Conservation (phyloP, 2,329 filamentous ascomycete genomes). For the Colletotrichum agaves region DNA sequence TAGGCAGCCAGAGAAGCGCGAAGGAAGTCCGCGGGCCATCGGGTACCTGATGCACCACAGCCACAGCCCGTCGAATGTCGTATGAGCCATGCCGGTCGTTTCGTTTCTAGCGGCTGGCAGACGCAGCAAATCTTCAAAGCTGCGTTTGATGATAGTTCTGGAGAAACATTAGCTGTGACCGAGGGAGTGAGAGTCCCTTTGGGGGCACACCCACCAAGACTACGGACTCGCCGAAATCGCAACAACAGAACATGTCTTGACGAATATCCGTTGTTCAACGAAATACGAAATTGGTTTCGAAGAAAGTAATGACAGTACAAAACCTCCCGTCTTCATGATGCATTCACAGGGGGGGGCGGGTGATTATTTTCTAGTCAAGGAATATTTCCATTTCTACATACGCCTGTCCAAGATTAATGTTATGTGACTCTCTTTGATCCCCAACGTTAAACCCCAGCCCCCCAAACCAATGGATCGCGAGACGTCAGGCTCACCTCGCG, state of each 20-base stretch:
- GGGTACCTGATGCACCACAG: not conserved
- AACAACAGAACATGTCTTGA: no score
- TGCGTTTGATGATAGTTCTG: no score
- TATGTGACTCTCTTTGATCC: not conserved
- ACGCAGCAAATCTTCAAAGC: not conserved
- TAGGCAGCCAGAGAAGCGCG: not conserved
- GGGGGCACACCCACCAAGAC: no score
- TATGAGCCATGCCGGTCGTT: not conserved
- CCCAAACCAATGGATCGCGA: constrained; percentile 8
- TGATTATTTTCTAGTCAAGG: not conserved
- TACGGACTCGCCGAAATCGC: no score
- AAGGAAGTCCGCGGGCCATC: not conserved
- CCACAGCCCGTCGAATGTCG: not conserved
- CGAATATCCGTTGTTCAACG: no score
- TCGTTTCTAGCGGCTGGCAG: not conserved
- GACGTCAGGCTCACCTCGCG: constrained; percentile 23
- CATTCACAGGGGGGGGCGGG: no score
- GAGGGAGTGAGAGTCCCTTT: no score
- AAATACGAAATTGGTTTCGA: no score
- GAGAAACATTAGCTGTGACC: no score
- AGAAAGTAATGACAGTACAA: no score
- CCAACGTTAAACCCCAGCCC: constrained; percentile 17
- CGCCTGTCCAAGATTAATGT: constrained; percentile 18
- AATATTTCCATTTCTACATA: constrained; percentile 27
- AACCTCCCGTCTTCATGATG: no score